Percentiles rank a stretch among this genome's conserved stretches.
Evolutionary conservation across 192 early-diverging fungal species (phyloP).

Genomic region (Backusella morwellensis): DNA sequence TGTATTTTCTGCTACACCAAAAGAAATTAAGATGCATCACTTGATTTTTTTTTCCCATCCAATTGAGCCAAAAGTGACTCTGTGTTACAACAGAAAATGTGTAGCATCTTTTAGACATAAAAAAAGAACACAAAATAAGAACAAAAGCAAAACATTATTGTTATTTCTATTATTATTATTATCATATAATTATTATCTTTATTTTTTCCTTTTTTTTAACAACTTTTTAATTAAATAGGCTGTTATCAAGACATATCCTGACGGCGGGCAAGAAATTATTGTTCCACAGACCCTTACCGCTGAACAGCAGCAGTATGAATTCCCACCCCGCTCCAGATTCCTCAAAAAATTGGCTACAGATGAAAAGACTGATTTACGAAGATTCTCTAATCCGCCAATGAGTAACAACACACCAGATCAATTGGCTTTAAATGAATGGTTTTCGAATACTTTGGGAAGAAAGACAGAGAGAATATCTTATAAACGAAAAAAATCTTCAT

Average conservation of each 20-base stretch:
- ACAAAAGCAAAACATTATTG: neutral
- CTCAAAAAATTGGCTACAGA: conserved; percentile 16
- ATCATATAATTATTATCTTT: neutral
- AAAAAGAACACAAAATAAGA: neutral
- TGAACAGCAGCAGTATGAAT: conserved; percentile 33
- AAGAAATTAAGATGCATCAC: conserved; percentile 5
- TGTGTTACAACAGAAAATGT: neutral
- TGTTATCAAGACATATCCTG: conserved; percentile 27
- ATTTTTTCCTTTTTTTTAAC: neutral
- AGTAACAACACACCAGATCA: conserved; percentile 15
- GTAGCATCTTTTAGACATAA: neutral
- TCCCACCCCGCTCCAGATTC: conserved; percentile 28
- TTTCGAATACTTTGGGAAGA: conserved; percentile 12
- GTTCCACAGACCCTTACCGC: conserved; percentile 26
- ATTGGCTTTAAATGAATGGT: conserved; percentile 27
- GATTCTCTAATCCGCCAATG: neutral
- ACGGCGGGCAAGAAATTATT: conserved; percentile 26
- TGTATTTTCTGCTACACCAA: neutral
- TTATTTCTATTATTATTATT: neutral
- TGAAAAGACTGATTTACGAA: neutral
- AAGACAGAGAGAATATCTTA: neutral
- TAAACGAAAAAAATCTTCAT: neutral
- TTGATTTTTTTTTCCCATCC: conserved; percentile 4
- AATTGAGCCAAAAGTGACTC: conserved; percentile 6
- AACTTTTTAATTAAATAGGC: conserved; percentile 7